Base-by-base conservation (phyloP, 2,329 filamentous ascomycete species). In the Cryphonectria nitschkei region DNA sequence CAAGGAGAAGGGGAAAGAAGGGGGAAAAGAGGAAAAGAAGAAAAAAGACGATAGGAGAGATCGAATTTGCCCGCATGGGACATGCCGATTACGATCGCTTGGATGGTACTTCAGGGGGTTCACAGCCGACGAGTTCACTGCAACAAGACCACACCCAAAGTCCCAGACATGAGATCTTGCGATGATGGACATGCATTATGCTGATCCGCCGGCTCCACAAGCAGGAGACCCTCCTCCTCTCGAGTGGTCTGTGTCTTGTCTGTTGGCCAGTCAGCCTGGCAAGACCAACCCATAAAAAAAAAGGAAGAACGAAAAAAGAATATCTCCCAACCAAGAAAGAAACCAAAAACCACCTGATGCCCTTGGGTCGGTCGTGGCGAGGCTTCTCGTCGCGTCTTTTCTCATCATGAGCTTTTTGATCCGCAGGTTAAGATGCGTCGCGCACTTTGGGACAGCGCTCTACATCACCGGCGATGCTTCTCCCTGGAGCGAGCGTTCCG, bases 201-300 rank as follows among this genome's bases (percentile, higher is more conserved):
- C 60, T 64, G 41, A 41, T 64, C 61, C 61, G 61, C 39, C 37
- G 26, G 26, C 62, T 34, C 54, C 54, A 58, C 54, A 58, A 29
- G 26, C 54, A 58, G 54, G 54, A 32, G 52, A 56, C 52, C 52
- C 54, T 26, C 54, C 54, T 3, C 54, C 7, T 34, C 54, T 32
- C 54, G 54, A 34, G 54, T 58, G 54, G 54, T 6, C 54, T 32
- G 54, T 58, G 54, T 58, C 54, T 56, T 58, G 54, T 58, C 54
- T 34, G 54, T 32, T 19, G 54, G 19, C 46, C 19, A 50, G 46
- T 50, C 54, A 32, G 26, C 16, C 54, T 32, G 26, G 26, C 54
- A 19, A 32, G 26, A 13, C 26, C 54, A 58, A 34, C 6, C 46
- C 16, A 50, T 5, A 19, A 43, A 43, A 43, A 4, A 43, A 43